Base-by-base conservation (phyloP, 2,329 filamentous ascomycete species). In the Endocalyx cinctus region DNA sequence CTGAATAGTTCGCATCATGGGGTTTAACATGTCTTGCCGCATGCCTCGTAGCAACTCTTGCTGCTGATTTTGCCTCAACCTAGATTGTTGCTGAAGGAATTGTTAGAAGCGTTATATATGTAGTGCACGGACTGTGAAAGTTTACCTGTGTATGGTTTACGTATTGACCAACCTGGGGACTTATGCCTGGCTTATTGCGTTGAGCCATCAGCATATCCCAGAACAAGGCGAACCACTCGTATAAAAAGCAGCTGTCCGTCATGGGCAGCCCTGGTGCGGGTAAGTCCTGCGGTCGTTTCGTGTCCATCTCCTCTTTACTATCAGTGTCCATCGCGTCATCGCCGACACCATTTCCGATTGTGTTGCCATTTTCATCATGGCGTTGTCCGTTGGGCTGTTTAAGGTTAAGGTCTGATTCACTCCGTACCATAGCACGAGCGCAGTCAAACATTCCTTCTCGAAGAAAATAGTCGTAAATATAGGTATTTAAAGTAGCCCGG, bases 181-280 rank as follows among this genome's bases (percentile, higher is more conserved):
- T 80, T 35, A 73, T 73, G 34, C 75, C 77, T 28, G 53, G 56
- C 58, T 79, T 82, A 51, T 73, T 77, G 53, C 87, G 84, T 56
- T 90, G 85, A 35, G 87, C 87, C 54, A 80, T 80, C 62, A 85
- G 94, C 49, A 97, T 87, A 53, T 98, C 92, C 88, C 88, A 97
- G 61, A 98, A 98, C 33, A 96, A 75, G 54, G 82, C 87, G 69
- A 94, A 98, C 92, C 92, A 98, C 54, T 97, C 92, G 48, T 87
- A 84, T n/a, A 98, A 70, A 54, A 98, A 97, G 17, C 86, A 87
- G 42, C 77, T 84, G 51, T 83, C 84, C 40, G 70, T 70, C 30
- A 75, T 74, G 10, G 81, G 79, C 5, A 87, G 68, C 42, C 79
- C 79, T 10, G 87, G 82, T 6, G 77, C 72, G 5, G 90, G 90